Evolutionary conservation across 2,329 filamentous ascomycete genomes (phyloP), one percentile per base, ranked within the genome.

Genomic region (Diaporthe citri): DNA sequence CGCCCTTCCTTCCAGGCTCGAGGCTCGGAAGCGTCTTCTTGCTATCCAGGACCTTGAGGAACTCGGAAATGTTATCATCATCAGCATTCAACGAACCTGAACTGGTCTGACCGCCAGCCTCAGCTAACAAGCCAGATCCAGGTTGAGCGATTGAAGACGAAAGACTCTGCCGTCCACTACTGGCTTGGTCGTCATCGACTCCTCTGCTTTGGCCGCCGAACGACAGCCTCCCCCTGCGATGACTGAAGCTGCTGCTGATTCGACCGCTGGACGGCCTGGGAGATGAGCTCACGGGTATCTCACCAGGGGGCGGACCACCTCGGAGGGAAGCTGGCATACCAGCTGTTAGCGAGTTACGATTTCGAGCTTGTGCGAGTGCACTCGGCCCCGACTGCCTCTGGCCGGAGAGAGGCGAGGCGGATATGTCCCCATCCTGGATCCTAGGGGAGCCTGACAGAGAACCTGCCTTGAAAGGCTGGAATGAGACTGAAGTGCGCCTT

Each of bases 401-500:
- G 12, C 88, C 80, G 0, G 90, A 91, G 59, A 88, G 86, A 3
- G 90, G 89, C 4, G 91, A 93, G 43, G 88, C 85, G 20, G 90
- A 88, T 2, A 86, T 81, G 66, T 90, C 90, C 20, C 84, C 82
- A 17, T 90, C 89, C 3, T 84, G 81, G 9, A 86, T 82, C 41
- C 88, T 86, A 0, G 96, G 96, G 6, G 96, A 98, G 5, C 94
- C 95, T 2, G 96, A 97, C n/a, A 98, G 87, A 1, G 96, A 97
- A 15, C 96, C 96, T 20, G 96, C 95, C 84, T 99, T 99, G 87
- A 99, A 99, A 0, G 96, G 96, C 79, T 97, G 95, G 80, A 98
- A 98, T 0, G 95, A 97, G 31, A 98, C 91, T 0, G 95, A 98
- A 9, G 94, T 93, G 71, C 95, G 91, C 79, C 95, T 90, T 71